These are phyloP conservation scores for Alternaria brassicae DNA, from an alignment of 2,329 filamentous ascomycete species.

Conservation along the genomic window DNA sequence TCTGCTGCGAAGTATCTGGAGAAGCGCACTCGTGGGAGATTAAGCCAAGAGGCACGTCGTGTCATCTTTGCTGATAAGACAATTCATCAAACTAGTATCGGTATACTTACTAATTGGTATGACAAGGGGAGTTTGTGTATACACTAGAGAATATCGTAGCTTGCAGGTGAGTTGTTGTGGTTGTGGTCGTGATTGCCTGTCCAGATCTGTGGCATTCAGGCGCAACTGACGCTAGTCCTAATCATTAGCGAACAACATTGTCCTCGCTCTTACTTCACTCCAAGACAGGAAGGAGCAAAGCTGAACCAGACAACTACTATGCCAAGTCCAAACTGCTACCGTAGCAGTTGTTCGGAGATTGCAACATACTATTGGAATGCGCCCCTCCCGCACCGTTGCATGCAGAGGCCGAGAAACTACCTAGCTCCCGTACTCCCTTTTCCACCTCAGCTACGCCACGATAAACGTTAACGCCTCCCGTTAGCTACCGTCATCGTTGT, in stretches of 20 bases:
- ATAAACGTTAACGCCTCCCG: not conserved
- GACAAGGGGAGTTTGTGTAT: not conserved
- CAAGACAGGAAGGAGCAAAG: not conserved
- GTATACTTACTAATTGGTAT: not conserved
- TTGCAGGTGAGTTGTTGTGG: not conserved
- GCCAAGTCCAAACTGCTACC: not conserved
- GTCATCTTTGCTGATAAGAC: not conserved
- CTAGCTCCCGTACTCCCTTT: not conserved
- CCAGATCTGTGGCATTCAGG: not conserved
- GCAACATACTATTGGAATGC: not conserved
- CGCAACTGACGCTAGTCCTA: not conserved
- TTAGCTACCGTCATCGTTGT: not conserved
- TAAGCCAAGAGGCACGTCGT: slow-evolving; percentile 2
- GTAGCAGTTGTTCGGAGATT: not conserved
- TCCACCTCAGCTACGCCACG: not conserved
- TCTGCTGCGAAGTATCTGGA: slow-evolving; percentile 18
- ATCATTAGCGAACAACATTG: not conserved
- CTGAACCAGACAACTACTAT: not conserved
- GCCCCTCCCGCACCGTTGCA: not conserved
- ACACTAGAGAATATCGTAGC: not conserved
- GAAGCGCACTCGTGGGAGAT: slow-evolving; percentile 5
- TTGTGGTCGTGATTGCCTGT: not conserved
- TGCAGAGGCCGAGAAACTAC: not conserved
- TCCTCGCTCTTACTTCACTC: not conserved
- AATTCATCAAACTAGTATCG: not conserved